Percentiles rank a stretch among this genome's conserved stretches.
Evolutionary conservation across 805 yeast genomes (phyloP).

Genomic region (Saturnispora sekii): DNA sequence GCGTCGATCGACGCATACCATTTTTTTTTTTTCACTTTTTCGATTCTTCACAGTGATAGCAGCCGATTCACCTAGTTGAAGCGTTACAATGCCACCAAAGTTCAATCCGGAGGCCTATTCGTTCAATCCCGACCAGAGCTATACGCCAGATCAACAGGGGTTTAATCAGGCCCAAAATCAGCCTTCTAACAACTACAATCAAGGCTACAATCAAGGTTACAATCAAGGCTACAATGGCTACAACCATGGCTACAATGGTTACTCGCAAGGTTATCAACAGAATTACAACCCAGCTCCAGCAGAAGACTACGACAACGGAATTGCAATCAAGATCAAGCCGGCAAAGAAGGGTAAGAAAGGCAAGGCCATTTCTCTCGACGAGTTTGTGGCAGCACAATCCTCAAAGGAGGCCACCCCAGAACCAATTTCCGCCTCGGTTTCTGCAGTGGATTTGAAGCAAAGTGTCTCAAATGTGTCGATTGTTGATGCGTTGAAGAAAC

Average conservation of each 20-base stretch:
- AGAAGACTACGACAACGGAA: background rate
- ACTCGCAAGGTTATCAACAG: background rate
- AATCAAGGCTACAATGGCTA: background rate
- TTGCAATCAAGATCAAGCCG: conserved; percentile 3
- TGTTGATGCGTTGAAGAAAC: conserved; percentile 53
- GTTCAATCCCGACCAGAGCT: conserved; percentile 24
- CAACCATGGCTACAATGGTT: background rate
- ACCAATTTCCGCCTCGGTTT: background rate
- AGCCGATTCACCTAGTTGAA: too few species aligned
- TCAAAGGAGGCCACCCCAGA: background rate
- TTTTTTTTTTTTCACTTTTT: background rate
- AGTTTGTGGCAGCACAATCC: conserved; percentile 1
- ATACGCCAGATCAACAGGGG: background rate
- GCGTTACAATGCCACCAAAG: conserved; percentile 31
- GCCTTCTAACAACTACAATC: conserved; percentile 8
- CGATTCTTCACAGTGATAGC: background rate
- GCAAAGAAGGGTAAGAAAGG: conserved; percentile 2
- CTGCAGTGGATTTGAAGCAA: conserved; percentile 4
- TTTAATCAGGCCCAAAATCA: conserved; percentile 8
- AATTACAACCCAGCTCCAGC: background rate
- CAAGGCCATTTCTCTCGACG: conserved; percentile 1
- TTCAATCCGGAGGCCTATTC: conserved; percentile 29
- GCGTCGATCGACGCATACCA: conserved; percentile 1
- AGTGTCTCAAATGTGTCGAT: conserved; percentile 56
- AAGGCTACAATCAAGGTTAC: conserved; percentile 5